These are phyloP conservation scores for Cladosporium oxysporum DNA, from an alignment of 2,329 filamentous ascomycete species.

Conservation along the genomic window DNA sequence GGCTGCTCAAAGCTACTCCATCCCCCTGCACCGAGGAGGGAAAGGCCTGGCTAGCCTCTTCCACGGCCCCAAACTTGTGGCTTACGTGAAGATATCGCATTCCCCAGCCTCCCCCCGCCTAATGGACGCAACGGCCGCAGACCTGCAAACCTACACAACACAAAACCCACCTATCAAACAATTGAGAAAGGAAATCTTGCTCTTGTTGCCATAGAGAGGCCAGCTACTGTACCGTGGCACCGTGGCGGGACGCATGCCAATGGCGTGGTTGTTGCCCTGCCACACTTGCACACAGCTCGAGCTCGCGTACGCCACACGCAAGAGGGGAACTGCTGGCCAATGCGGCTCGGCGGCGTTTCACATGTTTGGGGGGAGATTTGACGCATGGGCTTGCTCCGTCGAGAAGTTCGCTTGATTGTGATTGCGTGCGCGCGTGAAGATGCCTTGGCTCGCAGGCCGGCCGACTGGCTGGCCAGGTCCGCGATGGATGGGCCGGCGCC, in stretches of 20 bases:
- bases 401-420: background rate
- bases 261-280: background rate
- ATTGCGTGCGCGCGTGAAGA: background rate
- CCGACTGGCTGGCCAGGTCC: background rate
- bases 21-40: background rate
- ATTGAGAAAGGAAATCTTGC: background rate
- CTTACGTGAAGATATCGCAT: background rate
- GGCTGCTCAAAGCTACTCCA: background rate
- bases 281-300: background rate
- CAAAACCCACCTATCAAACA: background rate
- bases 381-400: background rate
- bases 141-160: background rate
- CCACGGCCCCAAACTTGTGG: background rate
- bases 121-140: background rate
- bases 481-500: background rate
- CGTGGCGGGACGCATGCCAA: background rate
- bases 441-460: background rate
- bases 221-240: background rate
- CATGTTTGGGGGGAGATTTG: background rate
- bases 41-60: background rate
- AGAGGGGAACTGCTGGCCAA: background rate
- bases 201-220: background rate
- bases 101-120: background rate
- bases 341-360: background rate
- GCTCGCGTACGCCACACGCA: background rate